Conservation (phyloP, 345 rosid genomes). For the Pistacia vera region DNA sequence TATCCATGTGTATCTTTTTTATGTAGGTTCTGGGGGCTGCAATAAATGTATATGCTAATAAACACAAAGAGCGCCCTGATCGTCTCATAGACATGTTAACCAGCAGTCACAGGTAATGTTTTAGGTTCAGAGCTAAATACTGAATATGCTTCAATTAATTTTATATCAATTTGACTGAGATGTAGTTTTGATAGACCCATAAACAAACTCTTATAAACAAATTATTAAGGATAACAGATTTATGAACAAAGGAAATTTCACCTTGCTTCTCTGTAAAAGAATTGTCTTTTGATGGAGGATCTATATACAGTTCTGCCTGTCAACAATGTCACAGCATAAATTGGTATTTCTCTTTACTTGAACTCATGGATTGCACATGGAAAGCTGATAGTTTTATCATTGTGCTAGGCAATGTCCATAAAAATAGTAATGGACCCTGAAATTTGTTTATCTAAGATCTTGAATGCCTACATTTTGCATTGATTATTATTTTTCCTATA, state of each 20-base stretch:
- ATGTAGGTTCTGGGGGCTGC: conserved; percentile 94
- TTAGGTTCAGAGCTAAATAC: background rate
- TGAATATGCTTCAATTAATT: background rate
- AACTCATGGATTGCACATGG: background rate
- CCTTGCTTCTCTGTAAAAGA: too few relatives aligned
- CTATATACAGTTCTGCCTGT: background rate
- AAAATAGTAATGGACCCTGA: background rate
- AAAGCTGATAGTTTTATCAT: background rate
- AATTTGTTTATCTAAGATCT: background rate
- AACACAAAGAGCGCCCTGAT: conserved; percentile 97
- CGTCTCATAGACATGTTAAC: conserved; percentile 96
- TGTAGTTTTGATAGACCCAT: background rate
- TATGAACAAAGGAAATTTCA: too few relatives aligned
- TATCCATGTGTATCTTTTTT: conserved; percentile 2
- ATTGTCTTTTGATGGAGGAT: background rate
- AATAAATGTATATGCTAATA: conserved; percentile 90
- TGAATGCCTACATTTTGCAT: background rate
- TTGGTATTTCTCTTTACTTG: background rate
- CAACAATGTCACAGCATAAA: background rate
- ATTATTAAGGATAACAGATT: too few relatives aligned
- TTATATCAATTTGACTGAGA: conserved; percentile 5
- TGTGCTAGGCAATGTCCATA: background rate
- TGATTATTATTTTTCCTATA: too few relatives aligned
- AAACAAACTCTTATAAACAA: background rate
- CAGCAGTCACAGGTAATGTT: conserved; percentile 86